A percentile compares a stretch with the other conserved stretches of the same genome.
phyloP scores from a whole-genome alignment of 208 protist species.

The Acanthamoeba royreba region DNA sequence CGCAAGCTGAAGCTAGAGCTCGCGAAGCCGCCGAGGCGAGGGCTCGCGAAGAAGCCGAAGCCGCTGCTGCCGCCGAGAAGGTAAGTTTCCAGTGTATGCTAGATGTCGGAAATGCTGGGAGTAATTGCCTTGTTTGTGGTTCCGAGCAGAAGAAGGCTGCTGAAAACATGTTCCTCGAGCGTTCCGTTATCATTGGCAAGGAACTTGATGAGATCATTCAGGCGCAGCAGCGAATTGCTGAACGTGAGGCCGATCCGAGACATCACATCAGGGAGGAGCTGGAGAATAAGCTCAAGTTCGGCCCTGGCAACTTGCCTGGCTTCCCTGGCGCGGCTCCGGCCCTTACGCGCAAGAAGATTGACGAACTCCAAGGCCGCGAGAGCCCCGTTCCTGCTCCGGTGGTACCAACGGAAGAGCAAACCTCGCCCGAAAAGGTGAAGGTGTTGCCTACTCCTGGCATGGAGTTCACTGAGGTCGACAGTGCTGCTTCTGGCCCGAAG shows the following conservation, averaged over 20 bases:
- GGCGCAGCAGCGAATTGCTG: neutral
- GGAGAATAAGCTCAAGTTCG: constrained; percentile 34
- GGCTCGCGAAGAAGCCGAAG: neutral
- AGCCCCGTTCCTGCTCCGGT: neutral
- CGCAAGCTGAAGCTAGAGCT: neutral
- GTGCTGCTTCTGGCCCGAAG: neutral
- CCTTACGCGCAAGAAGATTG: neutral
- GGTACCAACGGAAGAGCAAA: neutral
- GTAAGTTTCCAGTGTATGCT: neutral
- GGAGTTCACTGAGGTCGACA: constrained; percentile 24
- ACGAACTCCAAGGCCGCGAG: neutral
- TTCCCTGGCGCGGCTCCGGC: neutral
- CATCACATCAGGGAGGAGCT: neutral
- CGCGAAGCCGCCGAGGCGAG: neutral
- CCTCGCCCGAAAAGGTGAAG: neutral
- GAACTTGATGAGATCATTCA: constrained; percentile 42
- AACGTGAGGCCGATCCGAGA: neutral
- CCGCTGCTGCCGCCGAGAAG: neutral
- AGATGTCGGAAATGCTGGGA: neutral
- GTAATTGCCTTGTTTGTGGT: neutral
- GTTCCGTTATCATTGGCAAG: constrained; percentile 37
- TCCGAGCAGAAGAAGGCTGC: neutral
- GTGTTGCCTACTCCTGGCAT: neutral
- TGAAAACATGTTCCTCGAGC: neutral
- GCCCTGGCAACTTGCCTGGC: constrained; percentile 32